Conservation (phyloP, 148 eudicot species). For the Rhododendron henanense region DNA sequence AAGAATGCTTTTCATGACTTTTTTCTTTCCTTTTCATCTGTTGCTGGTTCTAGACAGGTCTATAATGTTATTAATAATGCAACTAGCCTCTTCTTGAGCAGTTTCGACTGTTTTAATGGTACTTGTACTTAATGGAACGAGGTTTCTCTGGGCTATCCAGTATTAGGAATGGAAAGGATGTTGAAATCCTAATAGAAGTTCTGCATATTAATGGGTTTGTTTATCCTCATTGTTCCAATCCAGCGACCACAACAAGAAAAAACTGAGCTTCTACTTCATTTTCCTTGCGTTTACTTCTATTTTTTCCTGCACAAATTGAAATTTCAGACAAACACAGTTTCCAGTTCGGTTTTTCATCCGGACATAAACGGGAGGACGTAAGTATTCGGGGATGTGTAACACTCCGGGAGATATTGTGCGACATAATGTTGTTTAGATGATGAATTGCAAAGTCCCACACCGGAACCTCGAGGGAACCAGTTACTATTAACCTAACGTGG, state of each 20-base stretch:
- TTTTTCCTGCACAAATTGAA: not conserved
- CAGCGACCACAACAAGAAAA: not conserved
- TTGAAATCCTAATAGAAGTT: not conserved
- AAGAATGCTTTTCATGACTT: not conserved
- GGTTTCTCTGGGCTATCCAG: too few species aligned
- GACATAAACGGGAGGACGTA: not conserved
- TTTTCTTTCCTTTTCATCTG: not conserved
- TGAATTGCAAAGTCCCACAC: too few species aligned
- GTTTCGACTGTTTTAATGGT: not conserved
- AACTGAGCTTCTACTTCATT: not conserved
- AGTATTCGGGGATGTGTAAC: too few species aligned
- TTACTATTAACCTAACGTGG: too few species aligned
- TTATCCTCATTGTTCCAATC: not conserved
- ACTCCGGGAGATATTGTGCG: too few species aligned
- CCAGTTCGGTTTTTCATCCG: not conserved
- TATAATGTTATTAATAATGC: conserved; percentile 8
- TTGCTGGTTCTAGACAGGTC: not conserved
- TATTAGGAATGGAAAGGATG: too few species aligned
- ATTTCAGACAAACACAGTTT: not conserved
- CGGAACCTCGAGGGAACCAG: too few species aligned
- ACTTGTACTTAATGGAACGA: not conserved
- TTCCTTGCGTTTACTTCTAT: not conserved
- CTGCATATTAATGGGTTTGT: not conserved
- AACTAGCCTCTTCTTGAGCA: not conserved
- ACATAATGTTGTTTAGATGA: too few species aligned